phyloP scores from a whole-genome alignment of 495 filamentous ascomycete genomes.

The Penicillium goetzii region DNA sequence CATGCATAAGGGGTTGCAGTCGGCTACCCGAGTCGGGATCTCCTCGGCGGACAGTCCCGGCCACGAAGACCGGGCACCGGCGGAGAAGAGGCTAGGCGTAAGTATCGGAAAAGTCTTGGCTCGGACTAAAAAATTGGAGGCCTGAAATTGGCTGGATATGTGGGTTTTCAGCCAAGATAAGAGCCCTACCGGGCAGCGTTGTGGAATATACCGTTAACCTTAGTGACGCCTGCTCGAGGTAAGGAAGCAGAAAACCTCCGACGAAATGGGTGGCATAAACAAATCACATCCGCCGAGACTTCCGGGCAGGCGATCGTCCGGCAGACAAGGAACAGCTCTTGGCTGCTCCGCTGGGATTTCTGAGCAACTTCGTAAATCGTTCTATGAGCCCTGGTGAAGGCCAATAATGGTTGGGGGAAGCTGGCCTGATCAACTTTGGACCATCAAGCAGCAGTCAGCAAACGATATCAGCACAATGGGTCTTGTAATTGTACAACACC shows the following conservation, averaged over 20 bases:
- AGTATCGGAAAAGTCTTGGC: neutral
- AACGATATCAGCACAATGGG: neutral
- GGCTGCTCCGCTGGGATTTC: slow-evolving; percentile 13
- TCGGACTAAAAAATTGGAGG: slow-evolving; percentile 8
- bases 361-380: neutral
- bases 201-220: neutral
- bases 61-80: slow-evolving; percentile 9
- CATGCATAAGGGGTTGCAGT: slow-evolving; percentile 16
- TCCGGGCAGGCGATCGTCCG: neutral
- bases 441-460: slow-evolving; percentile 6
- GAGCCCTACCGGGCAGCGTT: neutral
- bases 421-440: neutral
- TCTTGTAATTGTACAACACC: slow-evolving; percentile 2
- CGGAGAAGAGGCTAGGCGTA: neutral
- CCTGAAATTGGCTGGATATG: neutral
- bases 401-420: neutral
- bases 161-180: neutral
- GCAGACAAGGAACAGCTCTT: slow-evolving; percentile 17
- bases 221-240: neutral
- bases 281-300: slow-evolving; percentile 6
- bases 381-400: neutral
- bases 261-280: slow-evolving; percentile 7
- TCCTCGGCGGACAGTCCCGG: slow-evolving; percentile 13
- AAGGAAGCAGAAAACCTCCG: neutral
- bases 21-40: slow-evolving; percentile 32